These are phyloP conservation scores for Fomes fomentarius DNA, from an alignment of 1,284 basidiomycete genomes.

Conservation along the genomic window DNA sequence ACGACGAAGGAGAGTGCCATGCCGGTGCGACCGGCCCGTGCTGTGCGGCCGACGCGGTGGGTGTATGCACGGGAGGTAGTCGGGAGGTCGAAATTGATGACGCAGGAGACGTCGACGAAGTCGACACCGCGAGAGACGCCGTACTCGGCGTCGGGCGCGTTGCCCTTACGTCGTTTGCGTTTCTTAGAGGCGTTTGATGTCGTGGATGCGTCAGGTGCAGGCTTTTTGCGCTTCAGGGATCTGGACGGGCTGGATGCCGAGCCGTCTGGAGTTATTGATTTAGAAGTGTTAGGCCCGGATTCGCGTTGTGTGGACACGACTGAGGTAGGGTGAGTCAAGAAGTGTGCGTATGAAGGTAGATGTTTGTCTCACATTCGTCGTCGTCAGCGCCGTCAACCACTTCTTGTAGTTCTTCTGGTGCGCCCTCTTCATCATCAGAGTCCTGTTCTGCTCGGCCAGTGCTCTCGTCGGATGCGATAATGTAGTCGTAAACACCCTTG, in stretches of 20 bases:
- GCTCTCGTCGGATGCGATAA: constrained; percentile 96
- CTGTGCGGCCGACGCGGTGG: constrained; percentile 95
- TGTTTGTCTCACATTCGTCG: constrained; percentile 43
- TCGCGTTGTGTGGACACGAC: constrained; percentile 63
- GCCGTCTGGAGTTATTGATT: constrained; percentile 17
- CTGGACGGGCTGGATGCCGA: constrained; percentile 7
- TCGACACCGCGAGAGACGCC: constrained; percentile 97
- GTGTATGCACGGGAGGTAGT: constrained; percentile 89
- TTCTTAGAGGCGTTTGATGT: constrained; percentile 32
- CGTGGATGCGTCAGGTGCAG: constrained; percentile 11
- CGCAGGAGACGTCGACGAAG: constrained; percentile 96
- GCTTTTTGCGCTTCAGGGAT: constrained; percentile 26
- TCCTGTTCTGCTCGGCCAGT: constrained; percentile 59
- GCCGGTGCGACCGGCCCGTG: constrained; percentile 92
- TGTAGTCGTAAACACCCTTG: constrained; percentile 97
- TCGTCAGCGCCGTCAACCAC: constrained; percentile 36
- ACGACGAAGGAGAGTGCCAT: constrained; percentile 93
- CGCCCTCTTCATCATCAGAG: constrained; percentile 42
- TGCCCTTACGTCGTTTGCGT: constrained; percentile 34
- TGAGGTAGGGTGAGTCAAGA: constrained; percentile 26
- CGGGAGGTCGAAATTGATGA: constrained; percentile 98
- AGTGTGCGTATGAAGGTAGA: constrained; percentile 1
- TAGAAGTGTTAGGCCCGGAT: constrained; percentile 36
- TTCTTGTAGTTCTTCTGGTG: constrained; percentile 35
- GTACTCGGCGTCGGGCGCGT: constrained; percentile 72